These are phyloP conservation scores for Xerocomellus dryophilus DNA, from an alignment of 768 basidiomycete species.

Conservation along the genomic window DNA sequence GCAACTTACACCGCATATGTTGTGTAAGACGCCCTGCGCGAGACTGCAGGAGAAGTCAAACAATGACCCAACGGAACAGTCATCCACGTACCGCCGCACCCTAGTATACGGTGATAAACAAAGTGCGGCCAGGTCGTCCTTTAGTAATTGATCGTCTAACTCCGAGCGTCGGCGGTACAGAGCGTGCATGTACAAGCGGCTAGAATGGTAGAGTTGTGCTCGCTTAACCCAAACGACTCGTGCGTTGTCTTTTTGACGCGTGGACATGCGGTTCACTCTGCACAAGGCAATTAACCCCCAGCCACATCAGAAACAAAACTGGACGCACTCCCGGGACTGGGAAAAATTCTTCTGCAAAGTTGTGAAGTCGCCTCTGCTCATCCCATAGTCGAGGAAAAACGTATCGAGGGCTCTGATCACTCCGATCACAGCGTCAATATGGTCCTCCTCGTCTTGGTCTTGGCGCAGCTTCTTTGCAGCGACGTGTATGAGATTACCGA, in stretches of 20 bases:
- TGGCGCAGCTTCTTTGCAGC: constrained; percentile 65
- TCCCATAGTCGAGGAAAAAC: constrained; percentile 68
- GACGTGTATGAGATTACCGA: constrained; percentile 63
- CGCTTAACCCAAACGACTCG: constrained; percentile 73
- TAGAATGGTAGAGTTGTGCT: constrained; percentile 74
- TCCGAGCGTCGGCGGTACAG: constrained; percentile 69
- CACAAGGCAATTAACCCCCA: background rate
- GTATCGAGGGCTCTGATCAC: constrained; percentile 74
- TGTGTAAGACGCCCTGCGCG: constrained; percentile 63
- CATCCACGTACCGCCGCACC: constrained; percentile 57
- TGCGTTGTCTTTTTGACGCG: constrained; percentile 71
- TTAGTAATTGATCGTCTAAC: constrained; percentile 68
- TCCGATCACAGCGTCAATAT: constrained; percentile 79
- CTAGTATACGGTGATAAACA: constrained; percentile 79
- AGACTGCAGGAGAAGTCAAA: constrained; percentile 43
- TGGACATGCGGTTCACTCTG: constrained; percentile 65
- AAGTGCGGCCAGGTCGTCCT: constrained; percentile 61
- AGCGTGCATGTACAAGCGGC: constrained; percentile 73
- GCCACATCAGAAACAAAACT: background rate
- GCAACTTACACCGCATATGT: constrained; percentile 56
- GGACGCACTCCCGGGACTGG: constrained; percentile 31
- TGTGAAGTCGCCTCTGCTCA: constrained; percentile 56
- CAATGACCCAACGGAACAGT: background rate
- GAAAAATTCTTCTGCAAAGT: constrained; percentile 50
- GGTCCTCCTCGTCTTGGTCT: constrained; percentile 68